Evolutionary conservation across 1,139 yeast genomes (phyloP), one percentile per base, ranked within the genome.

Genomic region (Protomyces arabidopsidicola): DNA sequence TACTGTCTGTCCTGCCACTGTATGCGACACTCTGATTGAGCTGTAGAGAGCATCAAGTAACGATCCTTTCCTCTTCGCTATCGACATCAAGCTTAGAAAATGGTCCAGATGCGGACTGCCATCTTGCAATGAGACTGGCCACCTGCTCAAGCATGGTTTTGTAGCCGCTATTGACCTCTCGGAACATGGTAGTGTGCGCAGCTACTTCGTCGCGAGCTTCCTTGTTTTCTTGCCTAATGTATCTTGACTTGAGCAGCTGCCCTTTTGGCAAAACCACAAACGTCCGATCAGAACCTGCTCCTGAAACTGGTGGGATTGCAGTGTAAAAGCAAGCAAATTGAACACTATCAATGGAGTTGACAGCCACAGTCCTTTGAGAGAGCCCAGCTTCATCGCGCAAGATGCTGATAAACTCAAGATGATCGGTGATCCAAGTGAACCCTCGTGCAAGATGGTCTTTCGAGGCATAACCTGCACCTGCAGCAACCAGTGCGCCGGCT

Each of bases 261-360:
- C 67, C 69, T 42, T 66, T 66, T 16, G 69, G 69, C 27, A 67
- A 50, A 42, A 65, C 62, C 51, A 68, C 66, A 45, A 67, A 67
- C 51, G 68, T 67, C 31, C 69, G 65, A 35, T 48, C 65, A 59
- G 35, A 24, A 16, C 4, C 48, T 16, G 22, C 16, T 3, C 12
- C 14, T 10, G 22, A 10, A n/a, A 24, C 9, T 0, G 53, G 50
- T 20, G 52, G 61, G 9, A 55, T 39, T 22, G 42, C 58, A 35
- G 54, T 38, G 18, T 27, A 60, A 42, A 35, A 48, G 51, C 63
- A 45, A 8, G 42, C 51, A 52, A 36, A 60, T 36, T 35, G 54
- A 34, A 16, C 60, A 60, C 22, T 54, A 24, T 64, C 66, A 58
- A 60, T 65, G 45, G 65, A 54, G 16, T 65, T 53, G 62, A 67